A percentile compares a stretch with the other conserved stretches of the same genome.
Evolutionary conservation across 2,329 filamentous ascomycete genomes (phyloP).

Genomic region (Ophiostoma novo-ulmi): DNA sequence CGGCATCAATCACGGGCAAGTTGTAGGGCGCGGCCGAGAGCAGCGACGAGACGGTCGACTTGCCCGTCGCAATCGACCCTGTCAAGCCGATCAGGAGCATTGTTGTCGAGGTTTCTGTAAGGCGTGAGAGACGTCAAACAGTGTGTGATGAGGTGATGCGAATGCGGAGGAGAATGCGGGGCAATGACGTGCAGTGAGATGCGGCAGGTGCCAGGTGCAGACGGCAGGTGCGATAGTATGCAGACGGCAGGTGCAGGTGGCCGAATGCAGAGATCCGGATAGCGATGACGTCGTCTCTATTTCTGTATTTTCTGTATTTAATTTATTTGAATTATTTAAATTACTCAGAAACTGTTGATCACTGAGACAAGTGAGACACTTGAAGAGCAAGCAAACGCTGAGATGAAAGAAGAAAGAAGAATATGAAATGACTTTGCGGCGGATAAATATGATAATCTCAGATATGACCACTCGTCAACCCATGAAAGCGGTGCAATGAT

Average conservation of each 20-base stretch:
- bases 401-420: background rate
- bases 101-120: slow-evolving; percentile 4
- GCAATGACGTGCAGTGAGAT: background rate
- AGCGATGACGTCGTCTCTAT: background rate
- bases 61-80: slow-evolving; percentile 95
- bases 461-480: too few relatives aligned
- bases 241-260: background rate
- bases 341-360: too few relatives aligned
- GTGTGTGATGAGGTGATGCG: too few relatives aligned
- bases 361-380: too few relatives aligned
- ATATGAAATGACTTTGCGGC: too few relatives aligned
- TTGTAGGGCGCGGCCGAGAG: slow-evolving; percentile 76
- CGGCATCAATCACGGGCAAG: slow-evolving; percentile 89
- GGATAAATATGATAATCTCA: too few relatives aligned
- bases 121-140: too few relatives aligned
- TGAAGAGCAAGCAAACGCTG: too few relatives aligned
- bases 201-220: background rate
- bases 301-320: slow-evolving; percentile 9
- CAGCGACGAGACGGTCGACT: slow-evolving; percentile 86
- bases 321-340: too few relatives aligned
- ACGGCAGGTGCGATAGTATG: background rate
- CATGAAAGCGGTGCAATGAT: too few relatives aligned
- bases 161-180: background rate
- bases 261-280: slow-evolving; percentile 1
- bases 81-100: slow-evolving; percentile 97